A percentile compares a stretch with the other conserved stretches of the same genome.
These are phyloP conservation scores for Penicillium ucsense DNA, from an alignment of 495 filamentous ascomycete species.

Conservation along the genomic window DNA sequence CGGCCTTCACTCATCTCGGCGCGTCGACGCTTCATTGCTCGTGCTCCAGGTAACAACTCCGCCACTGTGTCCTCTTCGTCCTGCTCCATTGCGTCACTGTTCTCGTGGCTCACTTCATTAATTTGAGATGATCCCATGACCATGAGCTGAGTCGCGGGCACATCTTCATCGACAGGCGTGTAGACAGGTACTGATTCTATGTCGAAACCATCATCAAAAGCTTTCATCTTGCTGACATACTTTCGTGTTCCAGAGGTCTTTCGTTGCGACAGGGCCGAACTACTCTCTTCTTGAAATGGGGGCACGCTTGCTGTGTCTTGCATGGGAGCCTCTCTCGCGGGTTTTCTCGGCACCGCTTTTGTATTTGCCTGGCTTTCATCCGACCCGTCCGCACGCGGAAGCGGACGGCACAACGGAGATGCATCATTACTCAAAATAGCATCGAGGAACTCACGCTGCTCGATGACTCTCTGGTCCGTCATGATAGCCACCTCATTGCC, in stretches of 20 bases:
- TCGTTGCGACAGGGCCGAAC: slow-evolving; percentile 3
- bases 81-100: slow-evolving; percentile 24
- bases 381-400: slow-evolving; percentile 30
- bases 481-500: slow-evolving; percentile 53
- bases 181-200: slow-evolving; percentile 35
- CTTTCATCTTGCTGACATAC: slow-evolving; percentile 58
- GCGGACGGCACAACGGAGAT: slow-evolving; percentile 52
- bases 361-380: slow-evolving; percentile 8
- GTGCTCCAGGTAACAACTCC: slow-evolving; percentile 57
- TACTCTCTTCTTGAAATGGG: slow-evolving; percentile 3
- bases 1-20: slow-evolving; percentile 18
- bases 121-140: slow-evolving; percentile 14
- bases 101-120: slow-evolving; percentile 4
- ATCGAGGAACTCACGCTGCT: slow-evolving; percentile 89
- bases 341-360: not conserved
- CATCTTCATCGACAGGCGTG: slow-evolving; percentile 12
- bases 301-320: not conserved
- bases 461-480: slow-evolving; percentile 71
- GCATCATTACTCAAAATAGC: slow-evolving; percentile 75
- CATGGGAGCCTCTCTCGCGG: not conserved
- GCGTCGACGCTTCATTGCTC: slow-evolving; percentile 59
- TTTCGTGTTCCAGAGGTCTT: slow-evolving; percentile 26
- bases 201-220: slow-evolving; percentile 56
- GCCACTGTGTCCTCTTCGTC: slow-evolving; percentile 50
- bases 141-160: slow-evolving; percentile 13